Evolutionary conservation across 805 yeast genomes (phyloP).

Genomic region (Saccharomycopsis selenospora): DNA sequence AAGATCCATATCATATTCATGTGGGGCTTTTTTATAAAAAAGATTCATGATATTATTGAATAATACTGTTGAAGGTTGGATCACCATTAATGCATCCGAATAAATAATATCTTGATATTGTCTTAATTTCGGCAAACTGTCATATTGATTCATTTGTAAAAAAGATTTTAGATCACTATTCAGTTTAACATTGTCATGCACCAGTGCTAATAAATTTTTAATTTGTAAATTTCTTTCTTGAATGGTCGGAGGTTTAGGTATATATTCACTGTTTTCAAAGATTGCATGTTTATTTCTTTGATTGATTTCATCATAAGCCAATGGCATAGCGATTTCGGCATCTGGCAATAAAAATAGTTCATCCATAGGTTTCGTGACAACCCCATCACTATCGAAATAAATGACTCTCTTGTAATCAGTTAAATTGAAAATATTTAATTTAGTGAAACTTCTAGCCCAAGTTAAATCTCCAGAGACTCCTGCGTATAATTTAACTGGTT

Average conservation of each 20-base stretch:
- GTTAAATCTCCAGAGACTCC: slow-evolving; percentile 26
- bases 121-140: slow-evolving; percentile 32
- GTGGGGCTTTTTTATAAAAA: slow-evolving; percentile 24
- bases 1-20: slow-evolving; percentile 48
- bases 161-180: too few species aligned
- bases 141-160: slow-evolving; percentile 29
- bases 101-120: slow-evolving; percentile 28
- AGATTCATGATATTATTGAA: slow-evolving; percentile 26
- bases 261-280: slow-evolving; percentile 9
- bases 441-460: slow-evolving; percentile 49
- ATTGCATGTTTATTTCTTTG: slow-evolving; percentile 25
- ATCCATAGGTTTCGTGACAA: slow-evolving; percentile 36
- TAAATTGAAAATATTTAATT: slow-evolving; percentile 43
- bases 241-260: slow-evolving; percentile 10
- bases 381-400: slow-evolving; percentile 51
- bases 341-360: slow-evolving; percentile 45
- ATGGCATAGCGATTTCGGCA: slow-evolving; percentile 37
- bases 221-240: neutral
- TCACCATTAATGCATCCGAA: slow-evolving; percentile 48
- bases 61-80: slow-evolving; percentile 36
- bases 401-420: slow-evolving; percentile 44
- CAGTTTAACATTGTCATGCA: slow-evolving; percentile 10
- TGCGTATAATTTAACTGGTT: slow-evolving; percentile 24
- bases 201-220: neutral
- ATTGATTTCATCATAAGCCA: slow-evolving; percentile 35